Evolutionary conservation across 306 rosid genomes (phyloP), one percentile per base, ranked within the genome.

Genomic region (Malus orientalis): DNA sequence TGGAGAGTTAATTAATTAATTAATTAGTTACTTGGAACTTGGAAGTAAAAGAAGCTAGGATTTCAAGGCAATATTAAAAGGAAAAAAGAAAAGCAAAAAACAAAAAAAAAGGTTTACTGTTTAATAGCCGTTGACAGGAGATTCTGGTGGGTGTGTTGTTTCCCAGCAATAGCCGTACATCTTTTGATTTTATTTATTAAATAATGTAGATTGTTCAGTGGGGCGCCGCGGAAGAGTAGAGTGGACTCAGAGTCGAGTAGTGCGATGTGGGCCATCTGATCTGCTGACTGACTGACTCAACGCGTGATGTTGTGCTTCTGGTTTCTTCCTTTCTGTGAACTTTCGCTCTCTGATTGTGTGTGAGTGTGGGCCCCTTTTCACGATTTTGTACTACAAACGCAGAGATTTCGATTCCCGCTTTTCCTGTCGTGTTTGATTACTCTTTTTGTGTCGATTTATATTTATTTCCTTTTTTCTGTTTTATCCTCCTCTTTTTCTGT

Each of bases 71-170:
- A 72, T 51, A 74, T 45, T 9, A 74, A 62, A 49, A 68, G 22
- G 23, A 0, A 11, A 53, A 19, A 54, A 51, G 18, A 49, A 12
- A 49, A 49, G 54, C 18, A 36, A 6, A 6, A 36, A 36, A 6
- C 5, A 40, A 74, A 59, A 11, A 5, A 3, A 22, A 3, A 2
- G 3, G 40, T 2, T 27, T 42, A 42, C 45, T 42, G 45, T 42
- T 42, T 42, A 42, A 8, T n/a, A 47, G 65, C 22, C 22, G 36
- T 9, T 53, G 63, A 25, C 62, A 45, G 49, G 53, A 29, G 76
- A 60, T 74, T 69, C 74, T 53, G 49, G 55, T 69, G 68, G 53
- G 20, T 5, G 55, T 49, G 55, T 18, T 71, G 81, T 11, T 71
- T 49, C 8, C 8, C 22, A 54, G 38, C 11, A 15, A 36, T 12